Base-by-base conservation (phyloP, 2,329 filamentous ascomycete genomes). In the Claviceps paspali region DNA sequence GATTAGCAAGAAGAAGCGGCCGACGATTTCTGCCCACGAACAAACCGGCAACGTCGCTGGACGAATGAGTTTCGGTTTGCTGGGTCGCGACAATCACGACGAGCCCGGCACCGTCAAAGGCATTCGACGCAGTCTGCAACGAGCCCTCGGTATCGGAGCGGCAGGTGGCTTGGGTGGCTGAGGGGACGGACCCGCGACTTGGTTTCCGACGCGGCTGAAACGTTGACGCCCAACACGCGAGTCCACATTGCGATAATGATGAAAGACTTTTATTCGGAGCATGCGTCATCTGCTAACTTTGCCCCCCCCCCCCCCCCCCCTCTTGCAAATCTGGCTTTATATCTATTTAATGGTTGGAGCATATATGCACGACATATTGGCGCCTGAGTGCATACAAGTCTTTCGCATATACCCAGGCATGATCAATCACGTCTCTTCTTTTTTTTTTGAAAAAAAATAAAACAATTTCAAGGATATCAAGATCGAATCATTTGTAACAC, bases 31-130 rank as follows among this genome's bases (percentile, higher is more conserved):
- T 1, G 35, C 43, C 2, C 47, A 41, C 21, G 54, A 54, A 14
- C 50, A 47, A 6, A 30, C 43, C 14, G 44, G 49, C 37, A 60
- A 50, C 23, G 48, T 52, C 3, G 46, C 53, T 15, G 57, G 65
- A 19, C 59, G 65, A 31, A 53, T 68, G 56, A 70, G 66, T 41
- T 60, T 69, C 30, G 64, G 63, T 3, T 52, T 69, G 3, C 50
- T 68, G 3, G 61, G 62, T 3, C 54, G 64, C n/a, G 55, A 60
- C 7, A 56, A 52, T 33, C 53, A 56, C 11, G 56, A 59, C 17
- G 47, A 52, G 15, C 42, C 47, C 4, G 48, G 52, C 4, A 40
- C 50, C 2, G 55, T 55, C 2, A 64, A 63, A 43, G 59, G 59
- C 2, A 60, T 68, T 29, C 52, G 65, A 38, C 56, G 59, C 40